Evolutionary conservation across 192 early-diverging fungal genomes (phyloP).

Genomic region (Umbelopsis sp.): DNA sequence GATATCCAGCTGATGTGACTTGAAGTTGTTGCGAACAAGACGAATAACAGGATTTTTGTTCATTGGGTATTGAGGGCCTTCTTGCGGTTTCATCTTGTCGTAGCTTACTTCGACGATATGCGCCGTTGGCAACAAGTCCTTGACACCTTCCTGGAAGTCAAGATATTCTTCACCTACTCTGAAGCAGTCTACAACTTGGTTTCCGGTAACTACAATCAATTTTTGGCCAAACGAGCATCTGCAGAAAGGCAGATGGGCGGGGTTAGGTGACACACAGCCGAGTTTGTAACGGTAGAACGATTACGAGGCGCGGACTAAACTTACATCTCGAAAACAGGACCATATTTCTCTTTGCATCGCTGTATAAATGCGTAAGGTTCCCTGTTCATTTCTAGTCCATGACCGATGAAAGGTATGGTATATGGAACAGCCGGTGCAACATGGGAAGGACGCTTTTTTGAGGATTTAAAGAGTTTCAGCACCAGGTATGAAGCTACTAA

Average conservation of each 20-base stretch:
- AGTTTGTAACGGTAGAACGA: not conserved
- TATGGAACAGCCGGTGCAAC: not conserved
- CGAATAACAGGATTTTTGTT: constrained; percentile 4
- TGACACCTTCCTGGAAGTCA: constrained; percentile 23
- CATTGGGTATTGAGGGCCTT: not conserved
- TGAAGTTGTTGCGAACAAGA: constrained; percentile 21
- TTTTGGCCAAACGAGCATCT: constrained; percentile 8
- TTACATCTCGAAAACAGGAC: constrained; percentile 20
- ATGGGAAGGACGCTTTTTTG: not conserved
- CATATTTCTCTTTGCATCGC: constrained; percentile 18
- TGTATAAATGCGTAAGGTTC: constrained; percentile 19
- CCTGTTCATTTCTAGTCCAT: constrained; percentile 3
- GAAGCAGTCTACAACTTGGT: constrained; percentile 13
- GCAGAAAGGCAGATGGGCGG: not conserved
- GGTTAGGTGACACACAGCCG: not conserved
- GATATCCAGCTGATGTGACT: constrained; percentile 2
- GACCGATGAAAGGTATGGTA: constrained; percentile 24
- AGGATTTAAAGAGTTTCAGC: not conserved
- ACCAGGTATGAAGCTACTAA: not conserved
- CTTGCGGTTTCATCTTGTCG: not conserved
- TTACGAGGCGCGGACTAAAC: not conserved
- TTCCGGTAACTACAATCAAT: constrained; percentile 16
- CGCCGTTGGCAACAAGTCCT: constrained; percentile 8
- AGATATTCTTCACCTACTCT: not conserved
- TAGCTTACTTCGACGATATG: constrained; percentile 11